These are phyloP conservation scores for Gaertneriomyces sp. DNA, from an alignment of 192 early-diverging fungal species.

Conservation along the genomic window DNA sequence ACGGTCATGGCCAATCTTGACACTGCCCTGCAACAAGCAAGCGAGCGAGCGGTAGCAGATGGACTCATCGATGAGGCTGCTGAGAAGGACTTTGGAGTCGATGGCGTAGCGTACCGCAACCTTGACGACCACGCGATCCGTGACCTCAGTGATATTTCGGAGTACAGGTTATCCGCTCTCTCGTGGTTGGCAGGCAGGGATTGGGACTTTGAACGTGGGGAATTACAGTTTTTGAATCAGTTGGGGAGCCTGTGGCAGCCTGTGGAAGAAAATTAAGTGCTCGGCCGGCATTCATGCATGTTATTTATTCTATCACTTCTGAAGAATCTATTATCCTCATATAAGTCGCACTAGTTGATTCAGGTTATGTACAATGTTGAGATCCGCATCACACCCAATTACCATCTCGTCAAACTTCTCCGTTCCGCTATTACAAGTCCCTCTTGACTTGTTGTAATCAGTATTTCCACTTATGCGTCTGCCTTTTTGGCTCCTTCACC, in stretches of 20 bases:
- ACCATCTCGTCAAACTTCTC: too few relatives aligned
- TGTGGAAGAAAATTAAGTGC: constrained; percentile 12
- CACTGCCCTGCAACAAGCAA: constrained; percentile 46
- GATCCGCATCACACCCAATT: too few relatives aligned
- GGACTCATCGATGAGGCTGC: constrained; percentile 34
- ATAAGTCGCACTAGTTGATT: too few relatives aligned
- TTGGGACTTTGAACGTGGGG: constrained; percentile 49
- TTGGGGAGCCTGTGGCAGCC: constrained; percentile 55
- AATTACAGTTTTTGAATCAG: constrained; percentile 53
- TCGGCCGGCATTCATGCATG: background rate
- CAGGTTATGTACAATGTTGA: too few relatives aligned
- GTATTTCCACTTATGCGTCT: too few relatives aligned
- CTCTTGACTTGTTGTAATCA: too few relatives aligned
- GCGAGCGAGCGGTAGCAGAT: constrained; percentile 39
- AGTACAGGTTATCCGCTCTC: constrained; percentile 54
- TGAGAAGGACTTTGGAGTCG: constrained; percentile 51
- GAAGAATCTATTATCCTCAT: too few relatives aligned
- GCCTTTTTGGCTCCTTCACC: too few relatives aligned
- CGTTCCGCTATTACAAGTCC: too few relatives aligned
- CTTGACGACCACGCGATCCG: constrained; percentile 27
- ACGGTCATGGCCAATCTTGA: constrained; percentile 50
- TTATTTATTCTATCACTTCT: background rate
- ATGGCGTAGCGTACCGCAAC: constrained; percentile 24
- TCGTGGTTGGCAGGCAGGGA: constrained; percentile 46
- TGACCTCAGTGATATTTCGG: constrained; percentile 40